Percentiles rank a stretch among this genome's conserved stretches.
These are phyloP conservation scores for Annona cherimola DNA, from an alignment of 164 flowering plant genomes.

Conservation along the genomic window DNA sequence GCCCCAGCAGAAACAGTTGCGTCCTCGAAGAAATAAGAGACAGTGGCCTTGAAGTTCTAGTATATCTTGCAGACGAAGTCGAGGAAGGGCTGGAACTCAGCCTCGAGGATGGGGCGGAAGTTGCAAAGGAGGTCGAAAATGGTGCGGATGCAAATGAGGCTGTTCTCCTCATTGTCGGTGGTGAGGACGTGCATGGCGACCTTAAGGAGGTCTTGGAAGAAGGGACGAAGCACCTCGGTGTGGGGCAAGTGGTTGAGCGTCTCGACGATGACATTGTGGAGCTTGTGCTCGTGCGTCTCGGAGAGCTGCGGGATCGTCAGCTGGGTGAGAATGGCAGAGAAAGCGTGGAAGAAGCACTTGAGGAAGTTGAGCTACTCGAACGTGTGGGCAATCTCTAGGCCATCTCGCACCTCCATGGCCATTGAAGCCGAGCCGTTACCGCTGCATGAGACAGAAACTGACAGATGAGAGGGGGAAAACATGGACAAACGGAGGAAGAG, in stretches of 20 bases:
- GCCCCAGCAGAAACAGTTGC: slow-evolving; percentile 16
- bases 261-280: slow-evolving; percentile 79
- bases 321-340: slow-evolving; percentile 61
- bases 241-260: slow-evolving; percentile 93
- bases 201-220: slow-evolving; percentile 88
- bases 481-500: background rate
- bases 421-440: slow-evolving; percentile 65
- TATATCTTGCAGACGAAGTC: slow-evolving; percentile 94
- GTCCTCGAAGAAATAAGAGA: slow-evolving; percentile 74
- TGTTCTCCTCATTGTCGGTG: slow-evolving; percentile 89
- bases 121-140: slow-evolving; percentile 88
- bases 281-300: slow-evolving; percentile 84
- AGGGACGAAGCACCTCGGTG: slow-evolving; percentile 91
- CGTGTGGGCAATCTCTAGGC: slow-evolving; percentile 90
- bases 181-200: slow-evolving; percentile 95
- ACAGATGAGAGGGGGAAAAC: background rate
- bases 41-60: slow-evolving; percentile 78
- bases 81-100: slow-evolving; percentile 89
- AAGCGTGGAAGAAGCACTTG: slow-evolving; percentile 77
- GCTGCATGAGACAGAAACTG: slow-evolving; percentile 26
- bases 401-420: slow-evolving; percentile 95
- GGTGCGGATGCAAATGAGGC: slow-evolving; percentile 78
- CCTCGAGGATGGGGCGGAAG: slow-evolving; percentile 76
- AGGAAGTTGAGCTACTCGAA: slow-evolving; percentile 90
- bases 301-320: slow-evolving; percentile 77